Evolutionary conservation across 176 grass and related monocot genomes (phyloP), one percentile per base, ranked within the genome.

Genomic region (Carex cristatella): DNA sequence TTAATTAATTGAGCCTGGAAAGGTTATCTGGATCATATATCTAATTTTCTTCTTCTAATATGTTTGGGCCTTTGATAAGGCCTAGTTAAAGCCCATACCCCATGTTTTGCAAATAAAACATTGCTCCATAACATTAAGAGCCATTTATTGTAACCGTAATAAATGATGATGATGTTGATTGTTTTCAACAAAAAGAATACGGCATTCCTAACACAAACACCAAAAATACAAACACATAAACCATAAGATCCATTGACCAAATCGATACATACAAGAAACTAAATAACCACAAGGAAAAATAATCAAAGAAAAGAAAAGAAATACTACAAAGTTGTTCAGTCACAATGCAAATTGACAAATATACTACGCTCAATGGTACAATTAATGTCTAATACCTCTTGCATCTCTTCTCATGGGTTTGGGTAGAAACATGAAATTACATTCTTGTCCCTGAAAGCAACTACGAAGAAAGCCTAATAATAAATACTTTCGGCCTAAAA

Each of bases 381-480:
- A 23, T 23, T 23, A 23, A 90, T 86, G 51, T 90, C 89, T 16
- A 98, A 51, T 67, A 85, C 82, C 88, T 94, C 88, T 80, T 46
- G 62, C 8, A 61, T 88, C 84, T 69, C 87, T 56, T 2, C 64
- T 1, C 13, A 69, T 10, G 86, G 89, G 51, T 42, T 37, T 11
- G 89, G 87, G 4, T 70, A 92, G 62, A 98, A 80, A 87, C 95
- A 94, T 0, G 49, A 31, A 3, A 93, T 83, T 1, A 87, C 85
- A 85, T 93, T 91, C 84, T 85, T 85, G 79, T 98, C 92, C 86
- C 89, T 92, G 10, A 92, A 66, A 3, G 88, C 95, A 10, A 89
- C 86, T n/a, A 87, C 73, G 10, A 54, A 84, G 40, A 98, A 98
- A 3, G 93, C 95, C 15, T 23, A 23, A 23, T 23, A 23, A 23